phyloP scores from a whole-genome alignment of 169 alveolate species.

The Toxoplasma gondii region DNA sequence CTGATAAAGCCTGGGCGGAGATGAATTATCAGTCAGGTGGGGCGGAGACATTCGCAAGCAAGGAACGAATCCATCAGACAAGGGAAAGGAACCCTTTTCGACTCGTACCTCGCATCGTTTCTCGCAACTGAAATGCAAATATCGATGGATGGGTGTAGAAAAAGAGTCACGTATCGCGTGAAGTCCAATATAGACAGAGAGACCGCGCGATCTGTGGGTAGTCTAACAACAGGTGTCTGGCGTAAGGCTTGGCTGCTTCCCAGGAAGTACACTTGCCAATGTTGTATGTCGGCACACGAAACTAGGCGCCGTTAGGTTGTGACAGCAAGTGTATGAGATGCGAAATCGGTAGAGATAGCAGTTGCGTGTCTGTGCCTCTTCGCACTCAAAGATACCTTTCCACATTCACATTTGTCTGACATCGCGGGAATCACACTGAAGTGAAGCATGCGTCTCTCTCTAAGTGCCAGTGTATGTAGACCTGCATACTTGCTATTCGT shows the following conservation, averaged over 20 bases:
- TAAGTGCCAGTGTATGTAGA: background rate
- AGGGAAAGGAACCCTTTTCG: no score
- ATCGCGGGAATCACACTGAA: no score
- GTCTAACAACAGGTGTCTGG: no score
- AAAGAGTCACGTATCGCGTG: background rate
- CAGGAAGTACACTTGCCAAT: no score
- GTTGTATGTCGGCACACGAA: no score
- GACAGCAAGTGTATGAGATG: no score
- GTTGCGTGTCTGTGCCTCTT: background rate
- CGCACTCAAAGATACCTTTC: background rate
- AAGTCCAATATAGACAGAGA: background rate
- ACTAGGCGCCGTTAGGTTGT: no score
- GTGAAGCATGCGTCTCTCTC: background rate
- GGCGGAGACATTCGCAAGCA: background rate
- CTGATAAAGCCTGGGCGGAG: conserved; percentile 28
- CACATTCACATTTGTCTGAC: no score
- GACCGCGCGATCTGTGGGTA: background rate
- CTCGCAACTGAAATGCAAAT: background rate
- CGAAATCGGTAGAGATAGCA: no score
- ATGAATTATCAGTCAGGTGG: background rate
- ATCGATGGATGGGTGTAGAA: background rate
- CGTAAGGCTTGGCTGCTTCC: no score
- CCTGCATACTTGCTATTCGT: background rate
- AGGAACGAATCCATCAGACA: background rate
- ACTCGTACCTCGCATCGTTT: background rate